A percentile compares a stretch with the other conserved stretches of the same genome.
phyloP scores from a whole-genome alignment of 768 basidiomycete genomes.

The Antrodiella citrinella region DNA sequence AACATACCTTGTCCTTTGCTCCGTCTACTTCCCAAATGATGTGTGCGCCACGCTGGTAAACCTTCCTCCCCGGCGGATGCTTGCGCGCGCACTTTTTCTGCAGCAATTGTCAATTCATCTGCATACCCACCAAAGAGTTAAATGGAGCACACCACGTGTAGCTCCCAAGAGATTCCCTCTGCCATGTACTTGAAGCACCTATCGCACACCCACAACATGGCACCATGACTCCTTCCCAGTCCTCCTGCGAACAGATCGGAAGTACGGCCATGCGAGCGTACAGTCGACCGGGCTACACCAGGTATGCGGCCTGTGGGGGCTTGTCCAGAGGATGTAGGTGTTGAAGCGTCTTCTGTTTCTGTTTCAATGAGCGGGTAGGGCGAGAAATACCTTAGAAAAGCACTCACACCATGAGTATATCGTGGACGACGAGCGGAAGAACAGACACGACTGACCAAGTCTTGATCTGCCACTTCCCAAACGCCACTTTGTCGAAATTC shows the following conservation, averaged over 20 bases:
- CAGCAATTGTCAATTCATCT: constrained; percentile 12
- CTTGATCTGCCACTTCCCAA: constrained; percentile 80
- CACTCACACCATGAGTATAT: background rate
- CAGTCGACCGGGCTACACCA: constrained; percentile 39
- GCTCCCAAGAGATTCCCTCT: constrained; percentile 61
- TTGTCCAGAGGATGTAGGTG: constrained; percentile 13
- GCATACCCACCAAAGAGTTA: background rate
- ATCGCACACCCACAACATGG: constrained; percentile 75
- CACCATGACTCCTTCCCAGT: constrained; percentile 36
- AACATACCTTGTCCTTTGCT: constrained; percentile 65
- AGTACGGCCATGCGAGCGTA: constrained; percentile 63
- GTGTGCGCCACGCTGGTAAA: constrained; percentile 85
- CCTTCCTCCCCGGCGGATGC: constrained; percentile 81
- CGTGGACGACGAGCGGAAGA: constrained; percentile 3
- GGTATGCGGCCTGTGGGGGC: constrained; percentile 27
- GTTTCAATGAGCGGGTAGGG: constrained; percentile 77
- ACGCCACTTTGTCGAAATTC: constrained; percentile 83
- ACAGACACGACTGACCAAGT: constrained; percentile 58
- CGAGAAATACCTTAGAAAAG: constrained; percentile 84
- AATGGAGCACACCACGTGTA: constrained; percentile 49
- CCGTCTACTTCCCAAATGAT: constrained; percentile 97
- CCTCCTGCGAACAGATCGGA: constrained; percentile 66
- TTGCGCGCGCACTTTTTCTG: constrained; percentile 61
- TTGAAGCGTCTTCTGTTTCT: constrained; percentile 39
- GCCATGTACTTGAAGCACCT: constrained; percentile 97